Evolutionary conservation across 2,329 filamentous ascomycete species (phyloP).

Genomic region (Alternaria sp.): DNA sequence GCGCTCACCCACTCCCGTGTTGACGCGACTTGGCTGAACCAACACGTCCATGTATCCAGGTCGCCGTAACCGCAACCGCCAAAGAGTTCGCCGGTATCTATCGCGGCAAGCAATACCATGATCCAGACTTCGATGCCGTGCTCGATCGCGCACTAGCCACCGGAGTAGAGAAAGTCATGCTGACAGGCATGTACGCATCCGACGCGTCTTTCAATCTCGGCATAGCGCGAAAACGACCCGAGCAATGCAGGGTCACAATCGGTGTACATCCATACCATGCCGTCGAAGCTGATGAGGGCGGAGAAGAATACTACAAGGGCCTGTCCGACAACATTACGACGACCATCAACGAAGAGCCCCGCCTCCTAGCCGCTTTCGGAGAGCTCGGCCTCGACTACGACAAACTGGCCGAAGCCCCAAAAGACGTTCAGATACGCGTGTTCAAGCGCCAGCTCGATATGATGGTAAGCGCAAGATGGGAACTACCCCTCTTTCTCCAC

Average conservation of each 20-base stretch:
- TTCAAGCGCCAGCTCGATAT: constrained; percentile 54
- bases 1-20: background rate
- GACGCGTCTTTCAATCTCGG: constrained; percentile 46
- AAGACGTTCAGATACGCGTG: constrained; percentile 50
- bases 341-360: constrained; percentile 18
- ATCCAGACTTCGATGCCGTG: constrained; percentile 1
- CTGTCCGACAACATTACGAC: constrained; percentile 31
- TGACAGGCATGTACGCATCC: constrained; percentile 49
- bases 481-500: constrained; percentile 53
- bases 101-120: constrained; percentile 38
- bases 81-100: constrained; percentile 60
- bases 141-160: constrained; percentile 29
- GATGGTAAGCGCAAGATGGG: constrained; percentile 38
- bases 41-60: constrained; percentile 16
- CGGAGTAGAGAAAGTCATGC: constrained; percentile 51
- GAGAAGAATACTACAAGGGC: constrained; percentile 33
- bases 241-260: constrained; percentile 54
- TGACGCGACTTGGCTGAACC: background rate
- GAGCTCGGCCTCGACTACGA: constrained; percentile 61
- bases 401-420: constrained; percentile 52
- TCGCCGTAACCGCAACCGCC: constrained; percentile 44
- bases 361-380: constrained; percentile 55
- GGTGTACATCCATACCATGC: constrained; percentile 62
- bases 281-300: constrained; percentile 48
- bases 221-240: constrained; percentile 26